Base-by-base conservation (phyloP, 495 filamentous ascomycete genomes). In the Penicillium crystallinum region DNA sequence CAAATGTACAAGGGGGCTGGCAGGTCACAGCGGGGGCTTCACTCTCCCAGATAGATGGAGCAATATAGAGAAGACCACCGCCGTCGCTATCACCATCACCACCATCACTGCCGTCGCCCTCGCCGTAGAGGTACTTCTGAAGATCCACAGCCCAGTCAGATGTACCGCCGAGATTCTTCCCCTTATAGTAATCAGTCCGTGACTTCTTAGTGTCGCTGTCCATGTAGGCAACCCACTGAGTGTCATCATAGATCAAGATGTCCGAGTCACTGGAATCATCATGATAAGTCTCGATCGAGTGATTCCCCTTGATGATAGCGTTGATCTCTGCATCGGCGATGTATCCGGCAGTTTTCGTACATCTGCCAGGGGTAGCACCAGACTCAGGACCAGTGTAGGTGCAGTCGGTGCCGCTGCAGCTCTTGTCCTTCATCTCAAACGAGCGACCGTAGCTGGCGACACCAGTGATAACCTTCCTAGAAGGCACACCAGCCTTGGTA, bases 401-500 rank as follows among this genome's bases (percentile, higher is more conserved):
- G 38, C 38, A 40, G 4, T 8, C 14, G 9, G 38, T 7, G 3
- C 38, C 38, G 14, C 18, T 23, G 8, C 38, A 40, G 6, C 38
- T 19, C 1, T 18, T 19, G 1, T 21, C 10, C 6, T 18, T 22
- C 38, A 40, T 40, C 38, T 40, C 1, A 19, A 40, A 40, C 6
- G 38, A 40, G 4, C 42, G 42, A 0, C 44, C 44, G 14, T 46
- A 46, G 19, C 17, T 23, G 2, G 44, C 1, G 15, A 46, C 0
- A 0, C 44, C 44, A 0, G 9, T 67, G 1, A 70, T 7, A 21
- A 80, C 42, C 53, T 71, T 75, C 34, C 62, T 67, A 0, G 58
- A 34, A 0, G 66, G 68, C 1, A 76, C 72, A 14, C 76, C 75
- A 0, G 75, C 75, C 50, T 81, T 81, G 31, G 77, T 79, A 14